These are phyloP conservation scores for Yarrowia bubula DNA, from an alignment of 805 yeast genomes.

Conservation along the genomic window DNA sequence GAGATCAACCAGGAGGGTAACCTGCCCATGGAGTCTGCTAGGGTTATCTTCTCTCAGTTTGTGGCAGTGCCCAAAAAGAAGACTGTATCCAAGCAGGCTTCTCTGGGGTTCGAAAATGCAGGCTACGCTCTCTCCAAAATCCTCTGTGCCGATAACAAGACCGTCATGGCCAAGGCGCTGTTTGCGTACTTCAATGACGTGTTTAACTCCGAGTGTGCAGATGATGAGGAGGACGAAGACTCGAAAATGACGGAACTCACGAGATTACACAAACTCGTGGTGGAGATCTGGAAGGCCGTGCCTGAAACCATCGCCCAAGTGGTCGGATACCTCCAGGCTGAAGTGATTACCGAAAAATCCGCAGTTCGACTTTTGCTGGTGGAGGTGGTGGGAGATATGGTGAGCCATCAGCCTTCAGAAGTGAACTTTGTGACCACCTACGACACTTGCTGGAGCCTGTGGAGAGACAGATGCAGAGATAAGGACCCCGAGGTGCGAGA, in stretches of 20 bases:
- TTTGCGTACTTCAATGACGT: slow-evolving; percentile 79
- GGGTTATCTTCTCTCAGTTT: slow-evolving; percentile 29
- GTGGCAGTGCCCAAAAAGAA: slow-evolving; percentile 35
- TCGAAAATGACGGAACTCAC: slow-evolving; percentile 43
- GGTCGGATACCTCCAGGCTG: slow-evolving; percentile 77
- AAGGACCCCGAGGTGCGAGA: slow-evolving; percentile 60
- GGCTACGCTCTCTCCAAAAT: slow-evolving; percentile 64
- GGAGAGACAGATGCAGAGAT: slow-evolving; percentile 77
- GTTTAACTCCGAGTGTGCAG: slow-evolving; percentile 47
- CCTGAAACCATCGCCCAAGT: slow-evolving; percentile 74
- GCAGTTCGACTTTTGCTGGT: slow-evolving; percentile 66
- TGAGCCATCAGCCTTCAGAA: slow-evolving; percentile 49
- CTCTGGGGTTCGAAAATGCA: slow-evolving; percentile 44
- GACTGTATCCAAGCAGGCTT: slow-evolving; percentile 29
- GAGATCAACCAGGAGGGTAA: slow-evolving; percentile 21
- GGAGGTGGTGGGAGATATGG: slow-evolving; percentile 64
- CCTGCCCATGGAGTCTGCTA: slow-evolving; percentile 50
- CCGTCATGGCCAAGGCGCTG: slow-evolving; percentile 69
- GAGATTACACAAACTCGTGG: slow-evolving; percentile 60
- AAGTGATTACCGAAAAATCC: slow-evolving; percentile 63
- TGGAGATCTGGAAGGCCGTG: slow-evolving; percentile 71
- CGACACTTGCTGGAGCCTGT: slow-evolving; percentile 59
- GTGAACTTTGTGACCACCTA: slow-evolving; percentile 59
- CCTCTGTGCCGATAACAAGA: slow-evolving; percentile 68
- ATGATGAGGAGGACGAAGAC: slow-evolving; percentile 33